Evolutionary conservation across 768 basidiomycete genomes (phyloP), one percentile per base, ranked within the genome.

Genomic region (Phanerochaete carnosa): DNA sequence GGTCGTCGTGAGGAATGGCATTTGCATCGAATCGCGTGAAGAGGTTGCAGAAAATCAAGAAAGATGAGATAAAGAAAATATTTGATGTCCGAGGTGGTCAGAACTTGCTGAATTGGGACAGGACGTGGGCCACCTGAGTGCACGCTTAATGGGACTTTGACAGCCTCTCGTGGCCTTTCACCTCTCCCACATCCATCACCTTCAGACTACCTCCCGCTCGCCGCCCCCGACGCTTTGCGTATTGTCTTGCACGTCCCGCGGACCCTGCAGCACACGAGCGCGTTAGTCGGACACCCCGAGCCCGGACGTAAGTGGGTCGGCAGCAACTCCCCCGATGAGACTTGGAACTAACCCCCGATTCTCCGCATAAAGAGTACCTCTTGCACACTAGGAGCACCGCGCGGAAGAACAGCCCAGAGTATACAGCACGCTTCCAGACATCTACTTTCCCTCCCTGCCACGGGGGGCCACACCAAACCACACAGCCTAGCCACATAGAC

Each of bases 221-320:
- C 32, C 63, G 52, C 47, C 59, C 46, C 39, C 64, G 37, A 30
- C 58, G 19, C 43, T 45, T 55, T 28, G 43, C 60, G 45, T 58
- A 28, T 50, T 56, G 32, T 29, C 54, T 23, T 25, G 47, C 28
- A 39, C 53, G 28, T 16, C 59, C 35, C 30, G 37, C 61, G 19
- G 50, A 16, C 54, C 33, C 39, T n/a, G 39, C 16, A 54, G 46
- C 29, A 45, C 33, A 45, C 64, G 52, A 45, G 7, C 60, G 26
- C 57, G 28, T 49, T 7, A 45, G 26, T 51, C 33, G 46, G 26
- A 46, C 45, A 43, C 23, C 54, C 47, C 49, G 37, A 28, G 32
- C 32, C 39, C 15, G 46, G 47, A 57, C 55, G 33, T 57, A 37
- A 49, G 50, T 52, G 50, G 50, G 50, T 26, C 49, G 29, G n/a